Base-by-base conservation (phyloP, 2,329 filamentous ascomycete genomes). In the Boeremia exigua region DNA sequence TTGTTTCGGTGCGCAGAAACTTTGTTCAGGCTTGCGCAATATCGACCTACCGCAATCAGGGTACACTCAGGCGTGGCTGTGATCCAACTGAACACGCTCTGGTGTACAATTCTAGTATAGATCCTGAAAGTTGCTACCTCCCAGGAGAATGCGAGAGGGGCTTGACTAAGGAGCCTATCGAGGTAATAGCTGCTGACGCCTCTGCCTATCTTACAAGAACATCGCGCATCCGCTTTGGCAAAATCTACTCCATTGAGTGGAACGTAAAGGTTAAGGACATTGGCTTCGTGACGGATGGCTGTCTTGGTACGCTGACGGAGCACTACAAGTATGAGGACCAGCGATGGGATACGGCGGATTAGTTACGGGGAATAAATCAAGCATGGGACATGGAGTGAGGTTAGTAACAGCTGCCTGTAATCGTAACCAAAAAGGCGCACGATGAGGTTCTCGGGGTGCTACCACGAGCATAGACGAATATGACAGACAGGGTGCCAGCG, bases 261-360 rank as follows among this genome's bases (percentile, higher is more conserved):
- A 80, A 80, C 45, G 65, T 78, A 29, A 79, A 77, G 50, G 75
- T 79, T 3, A 75, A 76, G 28, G 69, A 77, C 3, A 69, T 81
- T 14, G 79, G 79, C 19, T 23, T 23, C 19, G 19, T 23, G 2
- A 23, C 19, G 19, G 19, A 23, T 23, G 19, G 5, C 19, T 23
- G 19, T 23, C 19, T 23, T 23, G 19, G 19, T 5, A 23, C 19
- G 19, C 19, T 23, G 19, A 5, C 5, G 19, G 19, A 23, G 19
- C 19, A 23, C 19, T 23, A 23, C 19, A 23, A 23, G 19, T 23
- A 23, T 23, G 19, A 23, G 19, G 19, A 23, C 19, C 19, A 5
- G 19, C 19, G 19, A 23, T 23, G 19, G 19, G 19, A 23, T 23
- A 23, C 19, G 19, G 19, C 19, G 5, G 19, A 23, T 23, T 23